Base-by-base conservation (phyloP, 371 early-diverging fungal species). In the Polyrhizophydium stewartii region DNA sequence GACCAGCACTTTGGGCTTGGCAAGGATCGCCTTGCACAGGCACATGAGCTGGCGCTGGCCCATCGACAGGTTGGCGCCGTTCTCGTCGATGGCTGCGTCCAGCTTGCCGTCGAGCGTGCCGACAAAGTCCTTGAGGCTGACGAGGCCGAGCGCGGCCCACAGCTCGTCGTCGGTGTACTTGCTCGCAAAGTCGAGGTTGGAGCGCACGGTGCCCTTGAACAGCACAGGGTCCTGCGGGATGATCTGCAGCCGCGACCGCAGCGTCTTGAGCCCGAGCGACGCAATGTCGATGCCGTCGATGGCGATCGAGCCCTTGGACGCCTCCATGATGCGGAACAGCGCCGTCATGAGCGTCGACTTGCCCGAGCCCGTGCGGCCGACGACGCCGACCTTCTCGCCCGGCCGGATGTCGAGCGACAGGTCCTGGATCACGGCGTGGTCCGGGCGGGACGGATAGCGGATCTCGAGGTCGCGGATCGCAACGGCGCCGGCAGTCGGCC, bases 401-500 rank as follows among this genome's bases (percentile, higher is more conserved):
- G 70, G 60, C 1, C 65, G 24, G 28, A 82, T 63, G 2, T 27
- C 45, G 40, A 93, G 84, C 0, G 83, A 79, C 27, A 74, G 60
- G 30, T 61, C 62, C 27, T 69, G 81, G 47, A 96, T 32, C 10
- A 55, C 56, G 22, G 60, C 30, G n/a, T 35, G 38, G 32, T 60
- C 53, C 10, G 56, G 33, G 6, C 24, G 50, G 17, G 56, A 46
- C 9, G 33, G n/a, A 35, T 66, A 66, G 16, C 58, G 32, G 24
- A 59, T 16, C 32, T 31, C 24, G 40, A 61, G 31, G 38, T 70
- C 47, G 27, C 21, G 35, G 40, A 87, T 81, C 55, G 81, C 72
- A 43, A 88, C 81, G 37, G 60, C 65, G 52, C 88, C 88, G 24
- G 69, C 63, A 24, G 59, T 57, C 28, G 87, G 87, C 87, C 87